A percentile compares a stretch with the other conserved stretches of the same genome.
Conservation (phyloP, 345 rosid species). For the Punica granatum region DNA sequence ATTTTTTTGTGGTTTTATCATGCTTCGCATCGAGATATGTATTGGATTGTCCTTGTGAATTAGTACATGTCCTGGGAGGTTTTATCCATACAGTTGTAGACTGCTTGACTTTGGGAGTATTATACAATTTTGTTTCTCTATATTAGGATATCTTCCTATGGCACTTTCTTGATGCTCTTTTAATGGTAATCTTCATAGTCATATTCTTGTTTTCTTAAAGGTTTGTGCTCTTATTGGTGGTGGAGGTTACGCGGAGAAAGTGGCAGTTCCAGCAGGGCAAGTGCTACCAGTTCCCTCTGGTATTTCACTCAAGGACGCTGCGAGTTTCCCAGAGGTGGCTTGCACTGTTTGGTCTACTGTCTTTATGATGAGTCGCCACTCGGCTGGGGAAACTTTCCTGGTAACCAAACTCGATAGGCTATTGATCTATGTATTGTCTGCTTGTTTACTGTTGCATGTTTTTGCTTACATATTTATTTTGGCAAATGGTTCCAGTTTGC, state of each 20-base stretch:
- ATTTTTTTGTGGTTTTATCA: no score
- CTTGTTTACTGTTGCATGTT: neutral
- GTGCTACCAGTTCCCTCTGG: conserved; percentile 54
- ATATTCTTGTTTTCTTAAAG: conserved; percentile 17
- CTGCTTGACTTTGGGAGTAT: no score
- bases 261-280: conserved; percentile 64
- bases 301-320: conserved; percentile 56
- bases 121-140: neutral
- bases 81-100: no score
- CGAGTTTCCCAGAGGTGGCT: conserved; percentile 76
- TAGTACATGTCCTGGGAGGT: no score
- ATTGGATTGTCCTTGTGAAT: no score
- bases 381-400: conserved; percentile 64
- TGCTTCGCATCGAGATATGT: no score
- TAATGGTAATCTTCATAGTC: neutral
- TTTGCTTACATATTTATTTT: neutral
- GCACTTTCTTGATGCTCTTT: neutral
- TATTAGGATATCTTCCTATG: neutral
- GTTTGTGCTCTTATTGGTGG: conserved; percentile 90
- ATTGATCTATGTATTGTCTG: neutral
- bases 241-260: conserved; percentile 87
- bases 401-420: conserved; percentile 20
- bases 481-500: neutral
- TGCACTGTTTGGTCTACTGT: conserved; percentile 91
- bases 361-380: conserved; percentile 62